These are phyloP conservation scores for Elaeis oleifera DNA, from an alignment of 202 grass and related monocot species.

Conservation along the genomic window DNA sequence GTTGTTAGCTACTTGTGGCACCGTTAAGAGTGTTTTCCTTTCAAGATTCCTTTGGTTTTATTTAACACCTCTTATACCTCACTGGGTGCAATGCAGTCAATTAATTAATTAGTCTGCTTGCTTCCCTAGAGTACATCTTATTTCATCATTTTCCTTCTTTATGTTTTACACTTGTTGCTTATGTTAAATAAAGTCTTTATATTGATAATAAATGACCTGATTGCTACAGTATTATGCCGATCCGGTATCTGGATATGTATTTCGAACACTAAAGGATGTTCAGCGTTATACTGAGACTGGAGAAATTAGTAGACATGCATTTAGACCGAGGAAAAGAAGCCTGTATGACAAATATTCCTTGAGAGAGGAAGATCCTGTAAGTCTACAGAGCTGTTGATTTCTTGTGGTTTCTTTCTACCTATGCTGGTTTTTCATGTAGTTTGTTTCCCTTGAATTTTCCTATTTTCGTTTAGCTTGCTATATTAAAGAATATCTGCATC, in stretches of 20 bases:
- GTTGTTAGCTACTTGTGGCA: too few species aligned
- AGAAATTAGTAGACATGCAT: conserved; percentile 51
- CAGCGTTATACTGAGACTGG: conserved; percentile 43
- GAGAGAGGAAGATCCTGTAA: conserved; percentile 8
- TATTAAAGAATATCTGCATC: too few species aligned
- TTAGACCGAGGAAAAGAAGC: conserved; percentile 36
- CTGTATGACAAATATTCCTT: conserved; percentile 44
- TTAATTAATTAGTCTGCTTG: too few species aligned
- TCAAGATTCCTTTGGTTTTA: too few species aligned
- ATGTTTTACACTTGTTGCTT: too few species aligned
- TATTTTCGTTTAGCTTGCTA: too few species aligned
- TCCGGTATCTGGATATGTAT: conserved; percentile 41
- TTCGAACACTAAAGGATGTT: conserved; percentile 49
- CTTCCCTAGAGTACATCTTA: too few species aligned
- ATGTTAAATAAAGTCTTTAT: neutral
- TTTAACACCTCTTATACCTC: too few species aligned
- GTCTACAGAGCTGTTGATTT: conserved; percentile 46
- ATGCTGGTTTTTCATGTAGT: conserved; percentile 10
- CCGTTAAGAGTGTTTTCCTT: too few species aligned
- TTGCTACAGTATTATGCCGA: conserved; percentile 55
- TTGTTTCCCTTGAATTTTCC: neutral
- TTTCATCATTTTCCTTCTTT: too few species aligned
- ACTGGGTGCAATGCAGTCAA: too few species aligned
- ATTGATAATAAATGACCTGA: conserved; percentile 9
- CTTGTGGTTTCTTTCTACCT: neutral